Evolutionary conservation across 164 flowering plant genomes (phyloP), one percentile per base, ranked within the genome.

Genomic region (Taxillus chinensis): DNA sequence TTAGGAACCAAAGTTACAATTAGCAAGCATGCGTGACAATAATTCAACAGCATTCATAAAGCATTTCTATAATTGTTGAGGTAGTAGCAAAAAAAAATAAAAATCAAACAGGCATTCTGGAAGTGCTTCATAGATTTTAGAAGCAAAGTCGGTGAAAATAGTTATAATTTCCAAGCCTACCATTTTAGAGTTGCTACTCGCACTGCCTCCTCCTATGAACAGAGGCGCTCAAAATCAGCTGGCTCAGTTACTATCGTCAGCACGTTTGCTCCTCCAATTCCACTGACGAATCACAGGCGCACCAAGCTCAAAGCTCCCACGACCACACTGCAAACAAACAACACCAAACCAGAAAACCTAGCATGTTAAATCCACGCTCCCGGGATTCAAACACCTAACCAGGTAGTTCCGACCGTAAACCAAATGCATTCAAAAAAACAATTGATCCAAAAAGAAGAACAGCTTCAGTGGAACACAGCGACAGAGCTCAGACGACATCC

Each of bases 141-240:
- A 42, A 2, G 46, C 46, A 1, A 2, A 43, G 10, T 5, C 10
- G 39, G 50, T 56, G 49, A 42, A 57, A 45, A 38, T 41, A 48
- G 13, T 56, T 55, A 7, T 57, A 6, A 62, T 51, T 62, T 67
- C 62, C 41, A 27, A 43, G 41, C 62, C 61, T 62, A 67, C 70
- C 70, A 67, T 67, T 62, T 67, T 56, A 5, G 17, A 14, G 41
- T 16, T 14, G 7, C 11, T 17, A 54, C 55, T n/a, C 4, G 14
- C 27, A 27, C 27, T 27, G 27, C 27, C 27, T 27, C 27, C 27
- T 27, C 27, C 9, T 5, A 9, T 49, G 14, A 49, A 11, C 12
- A n/a, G 13, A 27, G 43, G 17, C 45, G 45, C 67, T 55, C 61
- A 11, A 61, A 64, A 48, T 56, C 63, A 66, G 63, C 45, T 39